Conservation (phyloP, 176 grass and related monocot genomes). For the Aechmea fasciata region DNA sequence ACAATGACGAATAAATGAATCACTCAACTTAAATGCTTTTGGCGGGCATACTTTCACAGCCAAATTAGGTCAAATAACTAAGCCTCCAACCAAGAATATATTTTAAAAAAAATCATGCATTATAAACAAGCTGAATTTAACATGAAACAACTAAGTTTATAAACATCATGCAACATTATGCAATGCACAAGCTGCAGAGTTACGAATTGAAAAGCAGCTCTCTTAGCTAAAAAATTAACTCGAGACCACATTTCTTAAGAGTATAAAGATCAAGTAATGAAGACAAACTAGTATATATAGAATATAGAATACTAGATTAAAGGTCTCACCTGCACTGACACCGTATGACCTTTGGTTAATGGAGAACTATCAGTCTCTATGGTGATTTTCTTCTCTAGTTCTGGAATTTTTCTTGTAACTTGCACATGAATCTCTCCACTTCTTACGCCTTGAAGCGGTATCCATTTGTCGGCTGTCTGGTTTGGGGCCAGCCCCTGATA, state of each 20-base stretch:
- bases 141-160: not conserved
- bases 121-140: no score
- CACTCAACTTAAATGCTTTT: no score
- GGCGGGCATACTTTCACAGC: no score
- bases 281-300: not conserved
- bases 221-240: no score
- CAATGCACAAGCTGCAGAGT: not conserved
- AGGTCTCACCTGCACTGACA: slow-evolving; percentile 39
- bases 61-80: no score
- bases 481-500: slow-evolving; percentile 68
- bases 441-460: slow-evolving; percentile 72
- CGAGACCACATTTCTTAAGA: no score
- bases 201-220: not conserved
- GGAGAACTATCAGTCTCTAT: slow-evolving; percentile 17
- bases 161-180: not conserved
- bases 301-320: not conserved
- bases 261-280: not conserved
- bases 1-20: no score
- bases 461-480: slow-evolving; percentile 59
- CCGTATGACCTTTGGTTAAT: slow-evolving; percentile 39
- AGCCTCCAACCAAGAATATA: no score
- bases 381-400: slow-evolving; percentile 32
- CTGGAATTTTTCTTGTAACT: slow-evolving; percentile 30
- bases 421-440: slow-evolving; percentile 67
- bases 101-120: no score